Conservation (phyloP, 1,284 basidiomycete genomes). For the Ustilago nuda region DNA sequence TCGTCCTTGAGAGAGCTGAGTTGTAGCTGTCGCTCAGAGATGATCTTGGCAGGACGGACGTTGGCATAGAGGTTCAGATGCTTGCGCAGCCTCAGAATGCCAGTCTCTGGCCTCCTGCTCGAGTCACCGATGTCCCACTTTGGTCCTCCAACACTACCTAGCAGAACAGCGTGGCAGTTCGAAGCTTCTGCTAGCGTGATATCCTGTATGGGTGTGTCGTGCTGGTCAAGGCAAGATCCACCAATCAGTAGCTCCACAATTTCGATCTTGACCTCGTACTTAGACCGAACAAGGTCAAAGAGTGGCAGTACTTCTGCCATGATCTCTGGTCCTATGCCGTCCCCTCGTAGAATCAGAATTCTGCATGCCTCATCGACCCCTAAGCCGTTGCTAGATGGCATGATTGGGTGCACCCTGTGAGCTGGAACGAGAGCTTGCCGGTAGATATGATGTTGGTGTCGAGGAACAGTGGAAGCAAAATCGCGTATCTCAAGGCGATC, state of each 20-base stretch:
- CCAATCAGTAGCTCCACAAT: slow-evolving; percentile 26
- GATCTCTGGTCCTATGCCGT: slow-evolving; percentile 97
- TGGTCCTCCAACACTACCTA: slow-evolving; percentile 94
- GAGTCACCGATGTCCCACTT: slow-evolving; percentile 85
- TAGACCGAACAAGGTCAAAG: slow-evolving; percentile 79
- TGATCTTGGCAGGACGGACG: slow-evolving; percentile 94
- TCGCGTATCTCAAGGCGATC: no score
- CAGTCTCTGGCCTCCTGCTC: slow-evolving; percentile 90
- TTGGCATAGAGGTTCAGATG: slow-evolving; percentile 93
- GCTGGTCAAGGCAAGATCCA: slow-evolving; percentile 36
- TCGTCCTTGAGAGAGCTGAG: slow-evolving; percentile 88
- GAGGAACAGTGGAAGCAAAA: no score
- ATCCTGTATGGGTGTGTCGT: slow-evolving; percentile 68
- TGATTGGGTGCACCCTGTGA: no score
- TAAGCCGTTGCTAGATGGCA: not conserved
- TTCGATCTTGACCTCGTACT: slow-evolving; percentile 77
- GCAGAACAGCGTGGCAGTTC: slow-evolving; percentile 61
- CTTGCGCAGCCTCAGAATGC: slow-evolving; percentile 88
- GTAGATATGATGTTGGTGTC: no score
- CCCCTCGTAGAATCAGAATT: slow-evolving; percentile 88
- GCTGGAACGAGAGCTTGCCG: no score
- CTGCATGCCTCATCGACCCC: slow-evolving; percentile 70
- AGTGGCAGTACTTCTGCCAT: slow-evolving; percentile 86
- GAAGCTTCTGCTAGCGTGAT: slow-evolving; percentile 83
- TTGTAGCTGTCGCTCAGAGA: slow-evolving; percentile 85